Base-by-base conservation (phyloP, 306 rosid species). In the Quercus mongolica region DNA sequence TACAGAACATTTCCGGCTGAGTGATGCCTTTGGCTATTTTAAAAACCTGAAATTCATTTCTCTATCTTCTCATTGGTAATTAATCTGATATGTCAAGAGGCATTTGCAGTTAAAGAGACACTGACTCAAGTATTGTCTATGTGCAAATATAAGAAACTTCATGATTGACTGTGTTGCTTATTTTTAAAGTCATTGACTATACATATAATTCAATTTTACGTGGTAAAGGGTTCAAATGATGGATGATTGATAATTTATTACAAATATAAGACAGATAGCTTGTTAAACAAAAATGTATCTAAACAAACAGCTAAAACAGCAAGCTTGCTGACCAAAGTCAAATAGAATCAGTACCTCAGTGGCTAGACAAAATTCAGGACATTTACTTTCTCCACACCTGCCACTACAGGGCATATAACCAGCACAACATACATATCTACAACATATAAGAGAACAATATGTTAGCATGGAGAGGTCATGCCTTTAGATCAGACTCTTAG, bases 401-500 rank as follows among this genome's bases (percentile, higher is more conserved):
- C 98, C 98, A 71, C 98, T 93, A 77, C 97, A 92, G 54, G 98
- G 98, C 98, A 94, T 88, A 83, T 92, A 94, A 79, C 97, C 97
- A 76, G 94, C 98, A 85, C 98, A 94, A 63, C 97, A 94, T 5
- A 85, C 83, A 74, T 94, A 94, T 86, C 98, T 94, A 80, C 55
- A 76, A 73, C 38, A 79, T 84, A 79, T 26, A 76, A 79, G 63
- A 72, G 77, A 65, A 54, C 33, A 25, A n/a, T 64, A 52, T 35
- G 49, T 71, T 49, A 71, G 67, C 62, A 74, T 52, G 72, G 56
- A 74, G 23, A 44, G 35, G 65, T 1, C 6, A 83, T 12, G 21
- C 44, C 25, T 59, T 59, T 62, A 82, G 7, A 23, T 41, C 25
- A 18, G 69, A 56, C 44, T 41, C 21, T 30, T 54, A 26, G 30